These are phyloP conservation scores for Capsicum baccatum DNA, from an alignment of 257 asterid genomes.

Conservation along the genomic window DNA sequence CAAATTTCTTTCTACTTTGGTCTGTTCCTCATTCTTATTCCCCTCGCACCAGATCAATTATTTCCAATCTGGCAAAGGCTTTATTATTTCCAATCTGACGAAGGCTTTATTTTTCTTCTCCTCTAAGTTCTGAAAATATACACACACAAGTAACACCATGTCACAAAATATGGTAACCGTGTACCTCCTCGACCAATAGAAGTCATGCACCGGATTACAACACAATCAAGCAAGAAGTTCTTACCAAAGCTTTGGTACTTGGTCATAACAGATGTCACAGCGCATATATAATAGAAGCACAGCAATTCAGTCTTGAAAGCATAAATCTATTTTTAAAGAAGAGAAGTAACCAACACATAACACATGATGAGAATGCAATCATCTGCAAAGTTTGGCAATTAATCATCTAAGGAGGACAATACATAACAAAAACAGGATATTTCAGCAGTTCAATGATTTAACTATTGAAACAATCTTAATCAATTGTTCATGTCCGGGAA, in stretches of 20 bases:
- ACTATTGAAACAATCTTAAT: background rate
- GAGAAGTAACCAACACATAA: background rate
- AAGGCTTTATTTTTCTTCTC: background rate
- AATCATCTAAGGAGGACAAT: background rate
- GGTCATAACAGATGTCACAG: background rate
- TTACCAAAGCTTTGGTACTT: background rate
- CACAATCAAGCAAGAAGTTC: constrained; percentile 5
- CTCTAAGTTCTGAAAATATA: background rate
- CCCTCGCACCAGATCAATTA: background rate
- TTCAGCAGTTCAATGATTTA: background rate
- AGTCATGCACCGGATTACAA: background rate
- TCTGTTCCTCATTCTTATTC: constrained; percentile 17
- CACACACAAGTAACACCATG: background rate
- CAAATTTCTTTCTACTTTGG: background rate
- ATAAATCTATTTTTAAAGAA: background rate
- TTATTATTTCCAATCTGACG: background rate
- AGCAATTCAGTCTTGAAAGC: constrained; percentile 13
- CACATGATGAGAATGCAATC: background rate
- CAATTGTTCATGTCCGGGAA: background rate
- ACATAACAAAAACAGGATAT: background rate
- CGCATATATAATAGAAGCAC: background rate
- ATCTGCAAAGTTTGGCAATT: constrained; percentile 14
- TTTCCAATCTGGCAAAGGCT: background rate
- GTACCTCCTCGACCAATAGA: constrained; percentile 15
- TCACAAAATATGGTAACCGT: background rate